Evolutionary conservation across 2,329 filamentous ascomycete genomes (phyloP), one percentile per base, ranked within the genome.

Genomic region (Apiospora koreana): DNA sequence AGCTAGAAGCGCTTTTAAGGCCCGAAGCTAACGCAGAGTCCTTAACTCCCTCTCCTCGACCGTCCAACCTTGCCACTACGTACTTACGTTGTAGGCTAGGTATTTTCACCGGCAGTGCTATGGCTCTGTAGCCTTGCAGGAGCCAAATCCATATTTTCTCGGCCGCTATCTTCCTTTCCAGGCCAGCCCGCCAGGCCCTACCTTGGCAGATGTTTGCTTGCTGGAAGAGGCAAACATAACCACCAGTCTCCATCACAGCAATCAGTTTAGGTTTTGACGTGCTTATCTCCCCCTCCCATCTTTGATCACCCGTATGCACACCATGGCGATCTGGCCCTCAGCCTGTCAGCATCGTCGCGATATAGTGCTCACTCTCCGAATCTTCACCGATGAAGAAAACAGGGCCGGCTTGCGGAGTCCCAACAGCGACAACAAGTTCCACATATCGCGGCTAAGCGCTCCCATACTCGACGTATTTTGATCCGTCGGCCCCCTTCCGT

Each of bases 401-500:
- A 62, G 54, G 54, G 18, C 54, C 54, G 28, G 54, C 54, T 62
- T 62, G 54, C 54, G 28, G 54, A 62, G 31, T 38, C 54, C 31
- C 31, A 62, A 14, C 54, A 12, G 31, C 54, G 38, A 62, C 31
- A 62, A 18, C 21, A n/a, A 62, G 54, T 62, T n/a, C 54, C 54
- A 62, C 54, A 62, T 38, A 35, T 62, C 54, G 21, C 54, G 54
- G 54, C 54, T 62, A 62, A 21, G 54, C 21, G 54, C 35, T 38
- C 54, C 54, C 16, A 62, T 38, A 62, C 16, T 21, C 31, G 10
- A 43, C 14, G 14, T 41, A 18, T 18, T 38, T 38, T 38, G 54
- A 38, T 38, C 54, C 54, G 54, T 38, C 54, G 54, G 54, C 54
- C 54, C 31, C n/a, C 54, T 62, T 62, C 54, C 54, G 54, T 62